Conservation (phyloP, 768 basidiomycete genomes). For the Pisolithus marmoratus region DNA sequence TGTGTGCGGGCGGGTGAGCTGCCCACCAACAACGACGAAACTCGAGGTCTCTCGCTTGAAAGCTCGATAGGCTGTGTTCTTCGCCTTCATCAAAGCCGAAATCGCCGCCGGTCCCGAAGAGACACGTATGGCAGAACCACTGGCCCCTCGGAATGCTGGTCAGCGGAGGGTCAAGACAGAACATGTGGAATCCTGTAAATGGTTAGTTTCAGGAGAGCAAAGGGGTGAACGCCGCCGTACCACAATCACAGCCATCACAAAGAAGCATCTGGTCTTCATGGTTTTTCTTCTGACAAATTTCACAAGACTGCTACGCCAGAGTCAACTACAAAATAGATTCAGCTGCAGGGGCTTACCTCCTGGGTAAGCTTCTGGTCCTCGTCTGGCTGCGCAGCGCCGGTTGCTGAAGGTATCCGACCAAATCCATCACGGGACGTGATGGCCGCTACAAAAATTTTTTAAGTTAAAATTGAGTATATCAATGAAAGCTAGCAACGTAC, state of each 20-base stretch:
- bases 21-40: conserved; percentile 90
- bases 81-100: conserved; percentile 98
- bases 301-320: conserved; percentile 68
- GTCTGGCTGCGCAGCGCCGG: conserved; percentile 20
- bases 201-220: conserved; percentile 8
- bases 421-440: conserved; percentile 23
- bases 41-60: conserved; percentile 85
- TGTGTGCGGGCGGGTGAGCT: conserved; percentile 54
- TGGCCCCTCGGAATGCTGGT: conserved; percentile 82
- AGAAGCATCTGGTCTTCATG: conserved; percentile 89
- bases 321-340: conserved; percentile 13
- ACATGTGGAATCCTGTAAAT: conserved; percentile 85
- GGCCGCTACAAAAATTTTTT: conserved; percentile 24
- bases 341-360: conserved; percentile 41
- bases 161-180: conserved; percentile 91
- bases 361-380: conserved; percentile 41
- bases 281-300: conserved; percentile 88
- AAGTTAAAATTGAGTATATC: conserved; percentile 7
- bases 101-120: conserved; percentile 88
- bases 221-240: conserved; percentile 32
- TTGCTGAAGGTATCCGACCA: conserved; percentile 19
- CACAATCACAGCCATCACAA: conserved; percentile 82
- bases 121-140: conserved; percentile 93
- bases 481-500: conserved; percentile 23
- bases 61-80: conserved; percentile 87